Conservation (phyloP, 306 rosid genomes). For the Lotus japonicus region DNA sequence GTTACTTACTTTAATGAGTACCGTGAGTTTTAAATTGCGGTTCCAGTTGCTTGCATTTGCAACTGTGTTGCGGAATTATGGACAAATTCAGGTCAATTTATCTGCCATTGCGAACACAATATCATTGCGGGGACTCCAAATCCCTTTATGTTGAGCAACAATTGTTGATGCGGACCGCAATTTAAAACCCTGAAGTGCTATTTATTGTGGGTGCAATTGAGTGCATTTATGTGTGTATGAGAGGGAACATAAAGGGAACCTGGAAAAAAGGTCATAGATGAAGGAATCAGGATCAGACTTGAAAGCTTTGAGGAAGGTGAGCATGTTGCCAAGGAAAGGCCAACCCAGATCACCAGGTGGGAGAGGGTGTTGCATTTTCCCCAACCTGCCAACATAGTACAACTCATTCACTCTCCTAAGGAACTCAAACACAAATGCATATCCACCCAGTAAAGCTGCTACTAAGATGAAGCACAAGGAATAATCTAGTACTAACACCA, state of each 20-base stretch:
- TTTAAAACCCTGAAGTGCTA: too few relatives aligned
- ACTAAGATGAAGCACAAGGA: conserved; percentile 5
- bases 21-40: too few relatives aligned
- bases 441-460: conserved; percentile 27
- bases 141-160: too few relatives aligned
- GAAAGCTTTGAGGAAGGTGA: conserved; percentile 28
- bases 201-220: background rate
- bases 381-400: conserved; percentile 29
- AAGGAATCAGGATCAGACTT: conserved; percentile 41
- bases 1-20: too few relatives aligned
- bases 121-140: too few relatives aligned
- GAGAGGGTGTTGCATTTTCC: conserved; percentile 20
- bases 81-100: too few relatives aligned
- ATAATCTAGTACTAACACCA: conserved; percentile 18
- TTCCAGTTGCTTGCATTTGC: too few relatives aligned
- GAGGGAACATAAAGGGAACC: background rate
- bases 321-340: conserved; percentile 39
- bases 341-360: conserved; percentile 44
- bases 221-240: background rate
- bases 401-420: conserved; percentile 44
- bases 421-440: conserved; percentile 35
- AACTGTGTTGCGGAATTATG: too few relatives aligned
- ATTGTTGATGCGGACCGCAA: too few relatives aligned
- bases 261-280: conserved; percentile 25
- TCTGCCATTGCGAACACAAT: too few relatives aligned